Base-by-base conservation (phyloP, 23 red algal species). In the Agarophyton chilense region DNA sequence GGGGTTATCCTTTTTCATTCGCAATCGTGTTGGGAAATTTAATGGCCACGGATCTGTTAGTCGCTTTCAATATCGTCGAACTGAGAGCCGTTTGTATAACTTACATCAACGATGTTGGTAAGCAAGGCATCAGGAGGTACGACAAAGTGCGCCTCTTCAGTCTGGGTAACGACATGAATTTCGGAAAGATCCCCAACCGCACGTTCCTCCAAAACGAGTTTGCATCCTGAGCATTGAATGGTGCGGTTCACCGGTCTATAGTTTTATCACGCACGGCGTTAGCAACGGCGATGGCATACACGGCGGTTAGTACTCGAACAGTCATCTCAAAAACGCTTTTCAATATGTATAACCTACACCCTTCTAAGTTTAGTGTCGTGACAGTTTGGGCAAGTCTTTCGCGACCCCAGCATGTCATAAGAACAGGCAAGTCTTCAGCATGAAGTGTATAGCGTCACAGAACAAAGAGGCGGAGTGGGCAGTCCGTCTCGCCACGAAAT, bases 111-210 rank as follows among this genome's bases (percentile, higher is more conserved):
- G 16, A 89, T 78, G 32, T 89, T 62, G 6, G 63, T 78, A 12
- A 62, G 70, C 66, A 83, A 26, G 17, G 53, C 35, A 62, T 92
- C 89, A 19, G 89, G 78, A 10, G 89, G 46, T 18, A 92, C 89
- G 39, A 92, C 89, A 77, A 79, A 92, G 17, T 92, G 89, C 19
- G 80, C 52, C 58, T 92, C 89, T 51, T 92, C 89, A 36, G 89
- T 77, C 68, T 92, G 89, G 65, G 81, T 83, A 13, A 68, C 51
- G n/a, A 67, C 89, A 76, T 83, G 67, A 62, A 75, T 75, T 78
- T 92, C 89, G 53, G 70, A 49, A 18, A 92, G 56, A 36, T 92
- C 89, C 24, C 67, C 71, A 45, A 77, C 82, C 32, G 42, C 63
- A 25, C 78, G 78, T 28, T 92, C 89, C 46, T 92, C 89, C 8